phyloP scores from a whole-genome alignment of 2,329 filamentous ascomycete genomes.

The Verticillium isaacii region DNA sequence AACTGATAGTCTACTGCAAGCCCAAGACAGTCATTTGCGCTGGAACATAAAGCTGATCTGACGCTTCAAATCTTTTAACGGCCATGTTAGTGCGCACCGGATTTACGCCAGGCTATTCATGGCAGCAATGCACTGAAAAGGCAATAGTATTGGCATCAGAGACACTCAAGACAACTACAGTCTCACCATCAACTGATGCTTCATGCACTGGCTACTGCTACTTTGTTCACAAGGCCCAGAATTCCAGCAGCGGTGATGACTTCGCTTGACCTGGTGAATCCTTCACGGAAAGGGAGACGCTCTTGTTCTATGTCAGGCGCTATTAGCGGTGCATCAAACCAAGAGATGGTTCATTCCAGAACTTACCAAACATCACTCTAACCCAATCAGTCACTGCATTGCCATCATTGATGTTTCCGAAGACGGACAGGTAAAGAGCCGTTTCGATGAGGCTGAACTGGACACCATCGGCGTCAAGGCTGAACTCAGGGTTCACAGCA shows the following conservation, averaged over 20 bases:
- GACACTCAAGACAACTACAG: too few relatives aligned
- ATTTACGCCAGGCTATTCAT: too few relatives aligned
- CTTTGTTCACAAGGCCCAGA: constrained; percentile 7
- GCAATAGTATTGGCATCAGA: too few relatives aligned
- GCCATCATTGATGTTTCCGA: constrained; percentile 13
- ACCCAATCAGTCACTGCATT: constrained; percentile 15
- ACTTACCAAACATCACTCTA: constrained; percentile 12
- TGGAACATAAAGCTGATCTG: too few relatives aligned
- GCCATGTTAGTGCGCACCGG: too few relatives aligned
- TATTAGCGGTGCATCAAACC: neutral
- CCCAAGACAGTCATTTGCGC: too few relatives aligned
- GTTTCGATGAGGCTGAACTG: constrained; percentile 16
- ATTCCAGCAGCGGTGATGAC: constrained; percentile 9
- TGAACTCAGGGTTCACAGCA: constrained; percentile 19
- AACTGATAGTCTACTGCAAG: too few relatives aligned
- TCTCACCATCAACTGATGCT: too few relatives aligned
- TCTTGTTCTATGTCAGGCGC: constrained; percentile 6
- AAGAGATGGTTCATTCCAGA: neutral
- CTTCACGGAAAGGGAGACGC: constrained; percentile 10
- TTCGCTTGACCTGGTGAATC: constrained; percentile 6
- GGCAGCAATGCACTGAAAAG: too few relatives aligned
- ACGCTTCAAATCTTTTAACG: too few relatives aligned
- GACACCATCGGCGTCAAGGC: constrained; percentile 7
- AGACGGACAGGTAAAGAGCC: constrained; percentile 16
- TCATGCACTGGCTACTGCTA: neutral